Evolutionary conservation across 2,329 filamentous ascomycete species (phyloP).

Genomic region (Niveomyces coronatus): DNA sequence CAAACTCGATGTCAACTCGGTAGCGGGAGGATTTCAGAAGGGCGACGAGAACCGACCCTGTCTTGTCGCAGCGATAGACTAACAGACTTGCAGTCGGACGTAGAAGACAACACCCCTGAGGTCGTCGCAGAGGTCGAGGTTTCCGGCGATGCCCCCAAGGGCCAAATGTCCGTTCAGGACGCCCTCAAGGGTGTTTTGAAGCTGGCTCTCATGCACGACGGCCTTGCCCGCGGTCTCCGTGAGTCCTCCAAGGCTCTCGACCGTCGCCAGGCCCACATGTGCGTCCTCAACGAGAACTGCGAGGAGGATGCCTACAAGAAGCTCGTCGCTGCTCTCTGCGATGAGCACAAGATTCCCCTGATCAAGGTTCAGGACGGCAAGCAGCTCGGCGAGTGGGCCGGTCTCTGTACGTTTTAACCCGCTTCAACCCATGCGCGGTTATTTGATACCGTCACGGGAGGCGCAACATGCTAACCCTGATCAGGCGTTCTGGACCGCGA

Average conservation of each 20-base stretch:
- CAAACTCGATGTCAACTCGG: no score
- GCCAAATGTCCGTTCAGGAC: constrained; percentile 96
- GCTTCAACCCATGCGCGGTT: constrained; percentile 6
- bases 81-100: constrained; percentile 69
- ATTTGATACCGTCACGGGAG: constrained; percentile 14
- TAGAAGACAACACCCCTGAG: constrained; percentile 95
- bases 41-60: no score
- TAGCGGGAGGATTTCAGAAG: no score
- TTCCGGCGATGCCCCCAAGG: constrained; percentile 80
- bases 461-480: constrained; percentile 14
- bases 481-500: constrained; percentile 95
- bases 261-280: constrained; percentile 98
- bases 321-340: constrained; percentile 96
- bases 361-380: constrained; percentile 99
- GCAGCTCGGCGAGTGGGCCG: constrained; percentile 99
- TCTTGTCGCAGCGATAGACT: constrained; percentile 4
- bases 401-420: constrained; percentile 70
- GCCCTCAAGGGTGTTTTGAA: constrained; percentile 98
- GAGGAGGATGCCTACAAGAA: constrained; percentile 99
- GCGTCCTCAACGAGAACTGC: constrained; percentile 98
- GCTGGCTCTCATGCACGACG: constrained; percentile 98
- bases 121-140: constrained; percentile 89
- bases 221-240: constrained; percentile 94
- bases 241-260: constrained; percentile 99
- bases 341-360: constrained; percentile 98